These are phyloP conservation scores for Crithidia bombi DNA, from an alignment of 208 protist genomes.

Conservation along the genomic window DNA sequence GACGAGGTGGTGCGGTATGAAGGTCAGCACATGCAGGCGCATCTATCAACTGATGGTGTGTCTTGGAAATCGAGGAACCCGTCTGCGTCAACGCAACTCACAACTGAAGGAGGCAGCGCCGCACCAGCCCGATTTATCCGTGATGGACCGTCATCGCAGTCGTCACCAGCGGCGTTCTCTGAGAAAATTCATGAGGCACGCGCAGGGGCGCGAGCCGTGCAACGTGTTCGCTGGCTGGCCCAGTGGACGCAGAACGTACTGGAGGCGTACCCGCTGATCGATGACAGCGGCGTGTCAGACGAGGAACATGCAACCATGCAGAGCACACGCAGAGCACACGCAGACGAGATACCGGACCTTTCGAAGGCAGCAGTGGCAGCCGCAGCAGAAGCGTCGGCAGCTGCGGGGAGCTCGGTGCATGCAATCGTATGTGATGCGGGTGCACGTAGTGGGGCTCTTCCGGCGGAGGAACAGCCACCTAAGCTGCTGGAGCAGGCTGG, in stretches of 20 bases:
- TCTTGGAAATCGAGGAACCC: too few species aligned
- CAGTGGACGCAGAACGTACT: conserved; percentile 15
- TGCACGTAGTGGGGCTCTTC: too few species aligned
- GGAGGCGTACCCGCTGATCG: conserved; percentile 12
- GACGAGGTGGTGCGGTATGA: conserved; percentile 8
- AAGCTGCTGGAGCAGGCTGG: too few species aligned
- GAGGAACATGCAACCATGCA: too few species aligned
- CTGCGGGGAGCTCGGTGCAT: too few species aligned
- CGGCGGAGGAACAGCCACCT: too few species aligned
- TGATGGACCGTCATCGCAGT: background rate
- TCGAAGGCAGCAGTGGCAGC: too few species aligned
- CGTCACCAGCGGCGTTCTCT: background rate
- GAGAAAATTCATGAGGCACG: background rate
- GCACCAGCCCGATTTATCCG: background rate
- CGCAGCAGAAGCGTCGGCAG: too few species aligned
- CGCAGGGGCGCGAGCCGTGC: background rate
- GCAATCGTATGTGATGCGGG: too few species aligned
- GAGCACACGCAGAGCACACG: background rate
- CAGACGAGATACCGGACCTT: too few species aligned
- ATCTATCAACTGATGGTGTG: background rate
- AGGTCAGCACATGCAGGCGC: background rate
- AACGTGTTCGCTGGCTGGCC: background rate
- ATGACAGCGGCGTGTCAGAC: conserved; percentile 4
- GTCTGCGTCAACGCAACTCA: too few species aligned
- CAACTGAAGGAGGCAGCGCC: background rate